Evolutionary conservation across 306 rosid genomes (phyloP).

Genomic region (Urtica urens): DNA sequence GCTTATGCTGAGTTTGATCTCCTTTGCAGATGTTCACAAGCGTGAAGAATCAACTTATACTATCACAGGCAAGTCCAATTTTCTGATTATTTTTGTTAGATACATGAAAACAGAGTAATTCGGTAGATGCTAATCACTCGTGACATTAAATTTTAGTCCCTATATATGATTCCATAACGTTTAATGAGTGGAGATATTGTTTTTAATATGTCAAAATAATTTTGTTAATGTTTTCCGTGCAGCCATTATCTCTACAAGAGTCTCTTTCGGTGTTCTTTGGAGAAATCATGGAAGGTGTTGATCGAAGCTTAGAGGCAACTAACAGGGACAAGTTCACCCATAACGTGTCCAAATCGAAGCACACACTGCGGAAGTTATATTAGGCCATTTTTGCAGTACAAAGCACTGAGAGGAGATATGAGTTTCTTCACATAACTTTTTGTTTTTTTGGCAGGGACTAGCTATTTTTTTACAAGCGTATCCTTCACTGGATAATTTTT

Average conservation of each 20-base stretch:
- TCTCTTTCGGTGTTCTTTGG: constrained; percentile 27
- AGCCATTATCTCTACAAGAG: constrained; percentile 27
- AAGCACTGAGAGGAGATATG: too few species aligned
- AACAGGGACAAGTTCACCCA: constrained; percentile 36
- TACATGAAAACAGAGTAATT: neutral
- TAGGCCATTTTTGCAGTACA: too few species aligned
- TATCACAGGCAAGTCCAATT: constrained; percentile 22
- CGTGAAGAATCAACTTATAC: constrained; percentile 25
- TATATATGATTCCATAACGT: too few species aligned
- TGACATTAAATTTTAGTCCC: neutral
- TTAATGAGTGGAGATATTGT: too few species aligned
- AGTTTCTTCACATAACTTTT: too few species aligned
- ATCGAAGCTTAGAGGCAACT: constrained; percentile 30
- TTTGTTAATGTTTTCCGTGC: constrained; percentile 13
- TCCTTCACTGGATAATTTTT: too few species aligned
- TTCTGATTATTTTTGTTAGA: neutral
- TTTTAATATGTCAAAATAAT: neutral
- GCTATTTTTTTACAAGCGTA: too few species aligned
- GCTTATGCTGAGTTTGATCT: neutral
- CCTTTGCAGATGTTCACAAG: constrained; percentile 25
- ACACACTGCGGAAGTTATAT: constrained; percentile 13
- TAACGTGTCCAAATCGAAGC: constrained; percentile 25
- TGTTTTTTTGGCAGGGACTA: too few species aligned
- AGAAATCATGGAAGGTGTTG: constrained; percentile 28
- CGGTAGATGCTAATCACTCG: too few species aligned